Percentiles rank a stretch among this genome's conserved stretches.
Conservation (phyloP, 371 early-diverging fungal genomes). For the Lichtheimia hyalospora region DNA sequence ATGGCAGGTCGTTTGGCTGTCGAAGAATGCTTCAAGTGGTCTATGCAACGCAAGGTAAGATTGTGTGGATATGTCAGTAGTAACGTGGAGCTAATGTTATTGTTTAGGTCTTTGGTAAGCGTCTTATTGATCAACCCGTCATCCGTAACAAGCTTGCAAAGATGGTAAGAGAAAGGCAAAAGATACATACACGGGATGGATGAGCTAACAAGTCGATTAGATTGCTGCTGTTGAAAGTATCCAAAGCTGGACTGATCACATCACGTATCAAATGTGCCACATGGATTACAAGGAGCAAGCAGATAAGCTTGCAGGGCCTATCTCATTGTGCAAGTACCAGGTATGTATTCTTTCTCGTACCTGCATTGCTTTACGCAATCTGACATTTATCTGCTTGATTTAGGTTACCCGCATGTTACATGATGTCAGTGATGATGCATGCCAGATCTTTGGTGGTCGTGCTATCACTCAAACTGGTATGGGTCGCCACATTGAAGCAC, state of each 20-base stretch:
- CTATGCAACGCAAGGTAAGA: conserved; percentile 71
- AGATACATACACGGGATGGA: conserved; percentile 10
- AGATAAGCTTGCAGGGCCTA: conserved; percentile 66
- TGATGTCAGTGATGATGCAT: conserved; percentile 60
- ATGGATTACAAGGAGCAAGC: conserved; percentile 65
- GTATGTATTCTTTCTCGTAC: background rate
- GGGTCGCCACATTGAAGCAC: conserved; percentile 55
- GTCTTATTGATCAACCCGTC: conserved; percentile 67
- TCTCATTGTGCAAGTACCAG: conserved; percentile 64
- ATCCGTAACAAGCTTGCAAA: conserved; percentile 64
- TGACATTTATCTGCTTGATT: background rate
- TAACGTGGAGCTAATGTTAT: too few relatives aligned
- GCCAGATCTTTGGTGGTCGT: conserved; percentile 75
- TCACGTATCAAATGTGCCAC: conserved; percentile 68
- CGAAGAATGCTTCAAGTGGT: conserved; percentile 71
- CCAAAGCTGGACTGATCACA: conserved; percentile 61
- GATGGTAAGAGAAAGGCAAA: conserved; percentile 35
- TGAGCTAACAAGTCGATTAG: conserved; percentile 12
- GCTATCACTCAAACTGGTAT: conserved; percentile 68
- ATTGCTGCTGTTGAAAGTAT: conserved; percentile 59
- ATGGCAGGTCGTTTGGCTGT: conserved; percentile 17
- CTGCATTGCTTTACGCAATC: background rate
- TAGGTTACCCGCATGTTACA: conserved; percentile 55
- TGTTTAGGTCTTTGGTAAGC: conserved; percentile 74
- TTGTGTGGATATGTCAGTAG: too few relatives aligned